These are phyloP conservation scores for Liquidambar formosana DNA, from an alignment of 164 flowering plant genomes.

Conservation along the genomic window DNA sequence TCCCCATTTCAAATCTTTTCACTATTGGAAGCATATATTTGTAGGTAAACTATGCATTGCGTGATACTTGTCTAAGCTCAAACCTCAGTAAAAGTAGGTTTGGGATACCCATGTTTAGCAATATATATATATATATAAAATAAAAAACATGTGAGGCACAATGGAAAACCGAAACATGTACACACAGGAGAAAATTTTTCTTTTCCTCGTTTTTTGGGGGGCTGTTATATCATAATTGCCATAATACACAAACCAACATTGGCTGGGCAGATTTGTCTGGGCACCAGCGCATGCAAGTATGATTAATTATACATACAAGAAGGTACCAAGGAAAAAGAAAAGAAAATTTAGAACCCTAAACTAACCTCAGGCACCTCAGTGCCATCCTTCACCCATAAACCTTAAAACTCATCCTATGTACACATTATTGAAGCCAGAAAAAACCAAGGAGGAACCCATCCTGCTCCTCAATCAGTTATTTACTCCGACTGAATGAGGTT, in stretches of 20 bases:
- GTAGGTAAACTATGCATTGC: too few species aligned
- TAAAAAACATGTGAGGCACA: too few species aligned
- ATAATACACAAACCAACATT: neutral
- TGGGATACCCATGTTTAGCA: too few species aligned
- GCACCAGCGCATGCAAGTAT: neutral
- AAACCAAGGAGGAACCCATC: slow-evolving; percentile 4
- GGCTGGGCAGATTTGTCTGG: neutral
- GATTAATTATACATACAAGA: neutral
- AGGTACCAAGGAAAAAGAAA: neutral
- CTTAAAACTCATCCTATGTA: slow-evolving; percentile 16
- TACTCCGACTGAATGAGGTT: slow-evolving; percentile 27
- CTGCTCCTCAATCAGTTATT: slow-evolving; percentile 36
- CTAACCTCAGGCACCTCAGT: slow-evolving; percentile 15
- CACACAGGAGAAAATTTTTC: too few species aligned
- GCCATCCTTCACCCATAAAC: slow-evolving; percentile 11
- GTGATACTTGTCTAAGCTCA: too few species aligned
- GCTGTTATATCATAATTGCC: too few species aligned
- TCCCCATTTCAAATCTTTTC: too few species aligned
- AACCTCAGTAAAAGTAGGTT: too few species aligned
- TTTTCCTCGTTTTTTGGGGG: too few species aligned
- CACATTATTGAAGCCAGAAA: slow-evolving; percentile 12
- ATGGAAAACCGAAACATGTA: too few species aligned
- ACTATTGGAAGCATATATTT: too few species aligned
- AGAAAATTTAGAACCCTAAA: neutral
- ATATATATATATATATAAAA: too few species aligned